These are phyloP conservation scores for slime mould (Dictyostelium discoideum) DNA, from an alignment of 78 protist genomes.

Conservation along the genomic window DNA sequence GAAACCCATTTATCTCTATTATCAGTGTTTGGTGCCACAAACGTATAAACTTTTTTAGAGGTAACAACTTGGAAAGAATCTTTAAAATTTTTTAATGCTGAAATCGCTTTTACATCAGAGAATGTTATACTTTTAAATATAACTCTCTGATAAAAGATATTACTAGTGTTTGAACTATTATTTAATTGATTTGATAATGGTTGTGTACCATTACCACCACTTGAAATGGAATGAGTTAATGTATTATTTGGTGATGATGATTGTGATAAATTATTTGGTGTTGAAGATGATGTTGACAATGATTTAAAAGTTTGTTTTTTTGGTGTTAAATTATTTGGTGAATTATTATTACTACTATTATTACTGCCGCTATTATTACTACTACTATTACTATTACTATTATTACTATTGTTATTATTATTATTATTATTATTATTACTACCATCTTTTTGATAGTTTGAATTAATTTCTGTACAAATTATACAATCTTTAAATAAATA, in stretches of 20 bases:
- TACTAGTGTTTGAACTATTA: background rate
- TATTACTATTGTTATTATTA: background rate
- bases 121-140: constrained; percentile 45
- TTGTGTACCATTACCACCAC: background rate
- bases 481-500: constrained; percentile 71
- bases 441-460: background rate
- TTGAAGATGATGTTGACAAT: constrained; percentile 17
- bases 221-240: background rate
- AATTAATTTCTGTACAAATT: constrained; percentile 39
- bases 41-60: constrained; percentile 58
- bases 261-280: background rate
- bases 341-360: background rate
- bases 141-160: background rate
- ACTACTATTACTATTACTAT: background rate
- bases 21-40: constrained; percentile 54
- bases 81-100: constrained; percentile 47
- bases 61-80: constrained; percentile 77
- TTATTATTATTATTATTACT: background rate
- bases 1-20: constrained; percentile 42
- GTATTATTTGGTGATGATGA: background rate
- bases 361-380: background rate
- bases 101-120: constrained; percentile 59
- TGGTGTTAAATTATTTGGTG: background rate
- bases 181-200: background rate
- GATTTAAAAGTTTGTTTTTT: constrained; percentile 1